Conservation (phyloP, 1,284 basidiomycete genomes). For the Fomitiporia mediterranea region DNA sequence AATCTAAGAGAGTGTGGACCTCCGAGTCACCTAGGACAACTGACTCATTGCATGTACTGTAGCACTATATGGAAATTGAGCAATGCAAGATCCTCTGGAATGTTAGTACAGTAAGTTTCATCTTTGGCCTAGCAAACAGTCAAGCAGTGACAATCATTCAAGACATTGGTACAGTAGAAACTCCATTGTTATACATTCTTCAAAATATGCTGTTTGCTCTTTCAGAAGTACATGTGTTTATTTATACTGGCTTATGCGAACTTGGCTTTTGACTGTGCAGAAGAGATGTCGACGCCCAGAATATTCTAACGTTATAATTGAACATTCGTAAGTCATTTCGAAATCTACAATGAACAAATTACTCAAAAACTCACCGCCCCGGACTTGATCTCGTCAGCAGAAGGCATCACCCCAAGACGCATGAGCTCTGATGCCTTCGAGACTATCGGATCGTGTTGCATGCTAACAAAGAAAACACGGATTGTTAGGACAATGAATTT, state of each 20-base stretch:
- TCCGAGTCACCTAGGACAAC: no score
- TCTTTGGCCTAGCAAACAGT: no score
- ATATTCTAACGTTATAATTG: neutral
- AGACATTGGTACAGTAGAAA: no score
- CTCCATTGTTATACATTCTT: no score
- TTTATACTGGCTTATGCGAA: conserved; percentile 4
- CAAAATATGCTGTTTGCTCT: neutral
- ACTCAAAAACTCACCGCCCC: conserved; percentile 51
- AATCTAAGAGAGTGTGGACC: no score
- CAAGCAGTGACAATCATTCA: no score
- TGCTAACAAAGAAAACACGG: conserved; percentile 38
- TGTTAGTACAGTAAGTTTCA: no score
- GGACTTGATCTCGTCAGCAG: conserved; percentile 65
- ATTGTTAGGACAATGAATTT: neutral
- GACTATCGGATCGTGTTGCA: conserved; percentile 82
- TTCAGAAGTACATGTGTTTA: neutral
- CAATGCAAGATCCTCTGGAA: no score
- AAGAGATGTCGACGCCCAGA: conserved; percentile 15
- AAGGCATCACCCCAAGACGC: conserved; percentile 77
- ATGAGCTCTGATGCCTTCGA: conserved; percentile 80
- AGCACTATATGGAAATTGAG: no score
- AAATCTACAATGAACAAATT: neutral
- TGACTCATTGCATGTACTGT: no score
- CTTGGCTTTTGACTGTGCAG: conserved; percentile 11
- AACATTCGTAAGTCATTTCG: neutral